Conservation (phyloP, 371 early-diverging fungal species). For the Catenaria anguillulae region DNA sequence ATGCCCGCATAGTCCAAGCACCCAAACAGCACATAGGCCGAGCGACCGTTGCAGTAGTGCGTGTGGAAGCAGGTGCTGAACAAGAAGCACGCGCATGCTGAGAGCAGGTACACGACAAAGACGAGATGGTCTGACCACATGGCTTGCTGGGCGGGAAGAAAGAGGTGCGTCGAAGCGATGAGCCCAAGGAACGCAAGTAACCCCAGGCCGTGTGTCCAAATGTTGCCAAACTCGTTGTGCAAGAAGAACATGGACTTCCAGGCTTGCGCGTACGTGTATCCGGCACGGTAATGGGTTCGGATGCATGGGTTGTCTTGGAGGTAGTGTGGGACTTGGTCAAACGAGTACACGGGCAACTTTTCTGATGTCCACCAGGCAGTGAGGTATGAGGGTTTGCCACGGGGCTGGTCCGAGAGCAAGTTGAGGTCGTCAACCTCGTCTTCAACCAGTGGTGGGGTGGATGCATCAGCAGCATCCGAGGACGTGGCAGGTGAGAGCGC, state of each 20-base stretch:
- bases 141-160: not conserved
- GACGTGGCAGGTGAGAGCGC: too few species aligned
- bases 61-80: slow-evolving; percentile 12
- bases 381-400: too few species aligned
- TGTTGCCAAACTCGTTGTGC: slow-evolving; percentile 57
- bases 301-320: slow-evolving; percentile 4
- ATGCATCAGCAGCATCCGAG: too few species aligned
- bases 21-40: slow-evolving; percentile 10
- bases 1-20: slow-evolving; percentile 12
- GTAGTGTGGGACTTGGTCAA: not conserved
- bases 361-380: too few species aligned
- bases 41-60: slow-evolving; percentile 9
- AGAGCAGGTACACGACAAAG: slow-evolving; percentile 7
- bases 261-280: not conserved
- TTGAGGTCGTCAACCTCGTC: too few species aligned
- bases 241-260: slow-evolving; percentile 31
- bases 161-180: not conserved
- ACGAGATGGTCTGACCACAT: not conserved
- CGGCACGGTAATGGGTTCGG: not conserved
- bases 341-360: not conserved
- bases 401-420: too few species aligned
- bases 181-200: slow-evolving; percentile 13
- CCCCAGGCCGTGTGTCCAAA: slow-evolving; percentile 52
- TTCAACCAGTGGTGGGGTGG: too few species aligned
- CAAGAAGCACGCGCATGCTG: slow-evolving; percentile 9